Evolutionary conservation across 2,329 filamentous ascomycete species (phyloP).

Genomic region (Chalara sp.): DNA sequence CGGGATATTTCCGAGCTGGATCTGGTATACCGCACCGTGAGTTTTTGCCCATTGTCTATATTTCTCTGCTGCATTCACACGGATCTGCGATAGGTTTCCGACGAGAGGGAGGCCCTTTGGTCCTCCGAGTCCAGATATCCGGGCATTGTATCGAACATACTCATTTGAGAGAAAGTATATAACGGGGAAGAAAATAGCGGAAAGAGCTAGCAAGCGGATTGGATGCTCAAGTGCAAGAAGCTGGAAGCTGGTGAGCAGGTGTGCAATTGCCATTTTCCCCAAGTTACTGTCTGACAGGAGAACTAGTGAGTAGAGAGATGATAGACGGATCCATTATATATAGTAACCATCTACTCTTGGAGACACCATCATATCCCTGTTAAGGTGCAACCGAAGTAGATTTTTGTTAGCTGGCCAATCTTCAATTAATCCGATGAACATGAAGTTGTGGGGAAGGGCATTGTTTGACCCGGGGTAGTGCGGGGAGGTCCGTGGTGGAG

Average conservation of each 20-base stretch:
- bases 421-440: too few relatives aligned
- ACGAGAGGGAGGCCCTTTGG: slow-evolving; percentile 45
- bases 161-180: slow-evolving; percentile 18
- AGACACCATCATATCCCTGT: too few relatives aligned
- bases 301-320: too few relatives aligned
- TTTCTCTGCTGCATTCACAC: slow-evolving; percentile 47
- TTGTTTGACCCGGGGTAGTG: too few relatives aligned
- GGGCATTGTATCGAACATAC: slow-evolving; percentile 11
- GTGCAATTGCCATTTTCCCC: slow-evolving; percentile 12
- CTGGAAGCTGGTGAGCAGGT: slow-evolving; percentile 6
- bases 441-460: too few relatives aligned
- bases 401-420: too few relatives aligned
- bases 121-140: slow-evolving; percentile 36
- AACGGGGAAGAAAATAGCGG: slow-evolving; percentile 7
- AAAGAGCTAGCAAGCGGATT: slow-evolving; percentile 4
- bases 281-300: too few relatives aligned
- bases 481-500: too few relatives aligned
- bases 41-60: slow-evolving; percentile 47
- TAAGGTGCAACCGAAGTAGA: too few relatives aligned
- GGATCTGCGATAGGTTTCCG: slow-evolving; percentile 48
- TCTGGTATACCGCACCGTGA: slow-evolving; percentile 47
- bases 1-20: slow-evolving; percentile 50
- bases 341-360: too few relatives aligned
- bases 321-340: too few relatives aligned
- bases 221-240: slow-evolving; percentile 6